Evolutionary conservation across 116 monocot genomes (phyloP).

Genomic region (Zostera marina): DNA sequence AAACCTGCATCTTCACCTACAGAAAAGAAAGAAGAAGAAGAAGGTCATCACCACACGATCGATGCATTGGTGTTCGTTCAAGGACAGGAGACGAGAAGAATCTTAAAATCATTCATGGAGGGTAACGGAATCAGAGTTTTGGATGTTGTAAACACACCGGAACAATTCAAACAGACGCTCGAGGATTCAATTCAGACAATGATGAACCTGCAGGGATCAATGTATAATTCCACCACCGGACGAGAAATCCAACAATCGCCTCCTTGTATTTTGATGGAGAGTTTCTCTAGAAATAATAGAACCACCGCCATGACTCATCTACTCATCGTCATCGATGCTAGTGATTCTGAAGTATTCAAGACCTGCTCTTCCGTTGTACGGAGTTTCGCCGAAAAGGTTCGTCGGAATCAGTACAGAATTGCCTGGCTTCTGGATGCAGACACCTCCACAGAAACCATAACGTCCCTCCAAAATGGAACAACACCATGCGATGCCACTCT

Average conservation of each 20-base stretch:
- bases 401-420: conserved; percentile 20
- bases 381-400: conserved; percentile 10
- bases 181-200: conserved; percentile 12
- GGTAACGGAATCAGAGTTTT: conserved; percentile 36
- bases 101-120: conserved; percentile 39
- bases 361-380: conserved; percentile 8
- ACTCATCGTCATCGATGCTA: conserved; percentile 38
- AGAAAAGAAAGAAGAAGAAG: neutral
- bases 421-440: conserved; percentile 34
- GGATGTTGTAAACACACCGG: conserved; percentile 5
- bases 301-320: conserved; percentile 7
- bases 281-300: too few species aligned
- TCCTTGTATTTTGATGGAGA: conserved; percentile 6
- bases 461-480: conserved; percentile 2
- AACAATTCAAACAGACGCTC: conserved; percentile 21
- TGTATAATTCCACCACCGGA: too few species aligned
- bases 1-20: conserved; percentile 17
- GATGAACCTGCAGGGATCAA: too few species aligned
- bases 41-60: conserved; percentile 3
- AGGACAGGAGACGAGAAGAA: conserved; percentile 37
- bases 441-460: conserved; percentile 13
- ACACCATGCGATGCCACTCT: conserved; percentile 29
- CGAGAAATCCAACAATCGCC: conserved; percentile 3
- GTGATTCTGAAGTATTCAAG: conserved; percentile 11
- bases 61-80: conserved; percentile 21